Conservation (phyloP, 345 rosid species). For the Melaleuca quinquenervia region DNA sequence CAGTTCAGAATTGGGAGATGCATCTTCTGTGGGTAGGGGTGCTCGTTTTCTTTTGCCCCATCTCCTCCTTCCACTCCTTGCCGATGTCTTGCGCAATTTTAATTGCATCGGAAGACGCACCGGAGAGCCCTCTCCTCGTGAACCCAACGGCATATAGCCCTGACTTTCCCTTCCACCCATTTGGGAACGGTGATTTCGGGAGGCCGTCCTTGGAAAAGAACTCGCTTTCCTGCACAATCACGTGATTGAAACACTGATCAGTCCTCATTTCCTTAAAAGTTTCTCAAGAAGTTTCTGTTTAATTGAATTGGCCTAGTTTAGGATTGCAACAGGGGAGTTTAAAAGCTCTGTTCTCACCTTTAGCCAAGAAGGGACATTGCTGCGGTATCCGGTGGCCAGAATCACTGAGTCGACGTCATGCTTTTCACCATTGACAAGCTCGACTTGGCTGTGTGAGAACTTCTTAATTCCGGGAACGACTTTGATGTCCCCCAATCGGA, state of each 20-base stretch:
- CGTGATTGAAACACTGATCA: neutral
- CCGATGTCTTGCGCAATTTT: constrained; percentile 69
- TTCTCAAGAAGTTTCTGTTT: neutral
- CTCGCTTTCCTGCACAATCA: constrained; percentile 48
- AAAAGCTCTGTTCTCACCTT: constrained; percentile 25
- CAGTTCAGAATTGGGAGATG: constrained; percentile 54
- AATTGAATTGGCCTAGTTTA: neutral
- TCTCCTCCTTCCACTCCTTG: constrained; percentile 57
- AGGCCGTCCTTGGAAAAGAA: constrained; percentile 60
- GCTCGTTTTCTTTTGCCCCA: constrained; percentile 48
- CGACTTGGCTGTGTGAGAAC: constrained; percentile 42
- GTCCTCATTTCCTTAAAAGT: neutral
- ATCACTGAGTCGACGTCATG: constrained; percentile 62
- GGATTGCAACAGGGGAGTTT: neutral
- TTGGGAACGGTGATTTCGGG: constrained; percentile 68
- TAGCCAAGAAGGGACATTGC: constrained; percentile 95
- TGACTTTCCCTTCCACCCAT: constrained; percentile 79
- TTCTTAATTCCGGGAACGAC: constrained; percentile 68
- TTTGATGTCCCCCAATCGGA: constrained; percentile 62
- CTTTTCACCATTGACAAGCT: constrained; percentile 52
- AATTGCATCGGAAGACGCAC: constrained; percentile 67
- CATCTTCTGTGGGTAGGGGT: constrained; percentile 72
- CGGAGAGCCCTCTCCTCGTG: constrained; percentile 80
- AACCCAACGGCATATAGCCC: constrained; percentile 96
- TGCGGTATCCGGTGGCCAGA: constrained; percentile 87